These are phyloP conservation scores for Cryptococcus sp. DNA, from an alignment of 1,284 basidiomycete species.

Conservation along the genomic window DNA sequence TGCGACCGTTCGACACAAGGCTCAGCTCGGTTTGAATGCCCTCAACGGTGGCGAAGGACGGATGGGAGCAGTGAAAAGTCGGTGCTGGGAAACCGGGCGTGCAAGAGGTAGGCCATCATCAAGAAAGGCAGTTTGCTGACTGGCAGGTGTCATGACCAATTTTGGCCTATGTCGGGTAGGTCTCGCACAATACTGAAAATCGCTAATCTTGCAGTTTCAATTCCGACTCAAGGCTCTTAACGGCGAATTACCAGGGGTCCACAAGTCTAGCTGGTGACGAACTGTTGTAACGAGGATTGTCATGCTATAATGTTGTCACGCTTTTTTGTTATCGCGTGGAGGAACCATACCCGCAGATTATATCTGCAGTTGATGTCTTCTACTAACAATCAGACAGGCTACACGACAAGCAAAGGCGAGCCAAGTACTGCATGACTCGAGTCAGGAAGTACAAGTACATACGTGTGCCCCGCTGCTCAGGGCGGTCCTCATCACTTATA, in stretches of 20 bases:
- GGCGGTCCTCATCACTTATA: conserved; percentile 2
- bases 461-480: too few relatives aligned
- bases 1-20: conserved; percentile 84
- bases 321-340: not conserved
- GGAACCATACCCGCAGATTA: too few relatives aligned
- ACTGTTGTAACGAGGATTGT: not conserved
- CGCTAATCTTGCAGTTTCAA: conserved; percentile 65
- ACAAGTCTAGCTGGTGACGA: conserved; percentile 82
- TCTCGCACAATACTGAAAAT: conserved; percentile 20
- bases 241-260: conserved; percentile 79
- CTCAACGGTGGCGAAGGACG: conserved; percentile 75
- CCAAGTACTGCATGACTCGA: too few relatives aligned
- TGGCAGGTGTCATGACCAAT: conserved; percentile 71
- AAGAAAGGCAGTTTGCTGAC: conserved; percentile 6
- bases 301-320: not conserved
- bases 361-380: too few relatives aligned
- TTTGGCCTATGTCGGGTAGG: conserved; percentile 84
- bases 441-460: too few relatives aligned
- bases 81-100: conserved; percentile 79
- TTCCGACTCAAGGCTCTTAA: conserved; percentile 79
- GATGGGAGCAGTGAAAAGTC: conserved; percentile 80
- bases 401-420: too few relatives aligned
- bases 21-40: conserved; percentile 90
- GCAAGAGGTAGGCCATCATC: conserved; percentile 62
- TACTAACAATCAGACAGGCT: too few relatives aligned